Base-by-base conservation (phyloP, 2,329 filamentous ascomycete species). In the Cladosporium sphaerospermum region DNA sequence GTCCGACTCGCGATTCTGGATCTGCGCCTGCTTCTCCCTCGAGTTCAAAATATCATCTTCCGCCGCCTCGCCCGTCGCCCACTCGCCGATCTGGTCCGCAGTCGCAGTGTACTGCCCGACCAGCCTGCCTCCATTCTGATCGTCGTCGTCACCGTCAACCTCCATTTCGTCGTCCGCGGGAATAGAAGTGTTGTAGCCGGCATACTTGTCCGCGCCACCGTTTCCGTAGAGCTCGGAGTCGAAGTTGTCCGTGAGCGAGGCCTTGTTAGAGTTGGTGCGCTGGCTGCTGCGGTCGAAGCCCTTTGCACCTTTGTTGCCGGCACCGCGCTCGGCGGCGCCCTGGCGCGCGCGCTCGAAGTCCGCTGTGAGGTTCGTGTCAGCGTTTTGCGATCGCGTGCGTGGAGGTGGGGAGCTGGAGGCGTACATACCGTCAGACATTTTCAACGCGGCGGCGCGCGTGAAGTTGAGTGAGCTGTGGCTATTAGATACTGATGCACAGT, bases 101-200 rank as follows among this genome's bases (percentile, higher is more conserved):
- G 90, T 92, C 23, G 93, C 93, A 34, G 93, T 99, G 73, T 99
- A 99, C 72, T 97, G 93, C 58, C 91, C 92, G 33, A 96, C 86
- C 56, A 99, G 78, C 56, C 89, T 83, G 4, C 65, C 65, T 64
- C 86, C 82, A 62, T 88, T 84, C 62, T 69, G 76, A 43, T 75
- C 69, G n/a, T 76, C 84, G 53, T 74, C 83, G 46, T 81, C 81
- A 81, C 89, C 89, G 55, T 87, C 85, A 64, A 86, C 84, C 60
- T 91, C 87, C 64, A 89, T 88, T 52, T 85, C 86, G 66, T 86
- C 87, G 62, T 82, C 83, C 53, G 84, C 83, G 37, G 91, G 86
- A 62, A 97, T 88, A 39, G 89, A 90, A n/a, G 83, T 88, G 68
- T 93, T 87, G 70, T 97, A 99, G 60, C 90, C 92, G 11, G 88